Percentiles rank a stretch among this genome's conserved stretches.
These are phyloP conservation scores for Symmetrospora coprosmae DNA, from an alignment of 768 basidiomycete species.

Conservation along the genomic window DNA sequence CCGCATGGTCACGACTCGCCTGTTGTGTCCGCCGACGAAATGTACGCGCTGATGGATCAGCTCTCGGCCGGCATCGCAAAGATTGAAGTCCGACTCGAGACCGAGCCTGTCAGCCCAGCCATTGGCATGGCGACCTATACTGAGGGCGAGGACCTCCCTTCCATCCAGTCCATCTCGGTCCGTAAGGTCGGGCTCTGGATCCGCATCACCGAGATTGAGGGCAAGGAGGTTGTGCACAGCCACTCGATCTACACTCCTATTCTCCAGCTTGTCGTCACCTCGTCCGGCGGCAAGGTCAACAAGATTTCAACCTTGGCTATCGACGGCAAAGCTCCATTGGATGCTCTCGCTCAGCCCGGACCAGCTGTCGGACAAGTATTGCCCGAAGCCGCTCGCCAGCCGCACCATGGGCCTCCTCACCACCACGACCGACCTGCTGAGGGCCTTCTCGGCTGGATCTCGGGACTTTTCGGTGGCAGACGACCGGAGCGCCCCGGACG, in stretches of 20 bases:
- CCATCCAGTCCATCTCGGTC: background rate
- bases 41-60: conserved; percentile 8
- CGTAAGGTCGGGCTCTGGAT: conserved; percentile 20
- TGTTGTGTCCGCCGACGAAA: background rate
- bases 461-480: no score
- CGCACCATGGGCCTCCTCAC: no score
- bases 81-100: conserved; percentile 16
- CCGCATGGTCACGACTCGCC: background rate
- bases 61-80: conserved; percentile 10
- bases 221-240: background rate
- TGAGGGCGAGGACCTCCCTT: background rate
- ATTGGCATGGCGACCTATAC: background rate
- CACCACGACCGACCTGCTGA: no score
- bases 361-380: no score
- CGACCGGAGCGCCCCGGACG: no score
- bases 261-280: conserved; percentile 17
- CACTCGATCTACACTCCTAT: conserved; percentile 8
- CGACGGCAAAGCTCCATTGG: conserved; percentile 8
- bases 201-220: conserved; percentile 18
- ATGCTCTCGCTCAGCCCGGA: no score
- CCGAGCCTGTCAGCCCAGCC: conserved; percentile 1
- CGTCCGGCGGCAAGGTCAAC: background rate
- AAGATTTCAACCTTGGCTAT: conserved; percentile 14
- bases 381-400: no score
- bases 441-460: no score